phyloP scores from a whole-genome alignment of 179 eudicot species.

The Patellifolia procumbens region DNA sequence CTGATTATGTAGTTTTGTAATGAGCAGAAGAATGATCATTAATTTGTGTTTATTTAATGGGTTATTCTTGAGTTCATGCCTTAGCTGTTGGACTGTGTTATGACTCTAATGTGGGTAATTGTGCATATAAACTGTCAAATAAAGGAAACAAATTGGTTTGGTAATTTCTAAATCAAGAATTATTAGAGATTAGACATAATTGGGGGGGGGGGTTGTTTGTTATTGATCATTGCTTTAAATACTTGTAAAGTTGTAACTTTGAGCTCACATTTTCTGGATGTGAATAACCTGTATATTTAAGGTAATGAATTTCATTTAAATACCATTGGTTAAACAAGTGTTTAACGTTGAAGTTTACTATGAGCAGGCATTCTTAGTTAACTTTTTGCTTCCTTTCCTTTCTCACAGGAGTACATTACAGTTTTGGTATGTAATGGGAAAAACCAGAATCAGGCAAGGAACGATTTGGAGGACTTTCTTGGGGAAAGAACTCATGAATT shows the following conservation, averaged over 20 bases:
- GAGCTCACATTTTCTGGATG: neutral
- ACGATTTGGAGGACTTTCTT: conserved; percentile 52
- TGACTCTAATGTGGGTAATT: neutral
- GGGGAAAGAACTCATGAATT: conserved; percentile 45
- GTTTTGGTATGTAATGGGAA: conserved; percentile 54
- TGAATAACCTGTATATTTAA: neutral
- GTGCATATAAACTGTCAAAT: neutral
- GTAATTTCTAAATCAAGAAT: neutral
- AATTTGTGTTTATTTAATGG: neutral
- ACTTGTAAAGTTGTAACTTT: neutral
- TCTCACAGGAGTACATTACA: conserved; percentile 46
- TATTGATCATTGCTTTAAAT: neutral
- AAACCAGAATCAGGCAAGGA: conserved; percentile 47
- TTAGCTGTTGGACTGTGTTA: neutral
- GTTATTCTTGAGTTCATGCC: neutral
- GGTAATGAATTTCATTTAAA: neutral
- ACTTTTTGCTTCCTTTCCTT: conserved; percentile 13
- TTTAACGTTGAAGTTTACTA: conserved; percentile 3
- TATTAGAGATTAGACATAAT: neutral
- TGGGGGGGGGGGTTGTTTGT: no score
- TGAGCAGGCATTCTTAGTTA: neutral
- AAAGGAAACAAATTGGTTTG: neutral
- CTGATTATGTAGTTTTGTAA: neutral
- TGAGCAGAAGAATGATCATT: neutral
- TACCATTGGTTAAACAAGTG: neutral